Evolutionary conservation across 2,329 filamentous ascomycete genomes (phyloP).

Genomic region (Juglanconis oblonga): DNA sequence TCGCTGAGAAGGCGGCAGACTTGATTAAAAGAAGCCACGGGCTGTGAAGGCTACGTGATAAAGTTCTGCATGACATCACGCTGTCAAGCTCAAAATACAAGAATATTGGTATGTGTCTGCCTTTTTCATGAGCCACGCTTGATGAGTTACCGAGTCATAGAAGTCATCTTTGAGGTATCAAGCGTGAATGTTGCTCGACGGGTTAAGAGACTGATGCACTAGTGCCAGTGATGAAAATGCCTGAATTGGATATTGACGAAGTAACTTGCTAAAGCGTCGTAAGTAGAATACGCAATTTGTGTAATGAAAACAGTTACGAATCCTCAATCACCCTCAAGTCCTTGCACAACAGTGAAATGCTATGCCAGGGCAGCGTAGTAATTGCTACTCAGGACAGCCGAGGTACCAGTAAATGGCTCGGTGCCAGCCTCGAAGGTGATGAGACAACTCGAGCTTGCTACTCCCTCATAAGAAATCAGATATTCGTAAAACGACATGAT

Average conservation of each 20-base stretch:
- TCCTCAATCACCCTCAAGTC: not conserved
- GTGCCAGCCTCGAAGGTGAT: slow-evolving; percentile 52
- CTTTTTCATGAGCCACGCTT: too few species aligned
- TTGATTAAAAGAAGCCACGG: not conserved
- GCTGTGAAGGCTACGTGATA: not conserved
- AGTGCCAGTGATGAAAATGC: too few species aligned
- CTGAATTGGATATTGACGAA: too few species aligned
- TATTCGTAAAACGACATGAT: slow-evolving; percentile 56
- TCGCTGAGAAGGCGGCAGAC: slow-evolving; percentile 4
- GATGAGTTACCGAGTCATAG: too few species aligned
- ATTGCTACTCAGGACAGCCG: slow-evolving; percentile 23
- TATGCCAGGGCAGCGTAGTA: slow-evolving; percentile 11
- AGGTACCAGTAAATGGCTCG: slow-evolving; percentile 51
- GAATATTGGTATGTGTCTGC: too few species aligned
- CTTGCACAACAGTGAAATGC: not conserved
- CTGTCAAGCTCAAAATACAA: too few species aligned
- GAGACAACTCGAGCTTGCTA: slow-evolving; percentile 48
- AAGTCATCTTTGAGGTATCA: too few species aligned
- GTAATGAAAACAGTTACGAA: not conserved
- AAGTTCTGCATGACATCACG: too few species aligned
- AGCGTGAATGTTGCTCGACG: too few species aligned
- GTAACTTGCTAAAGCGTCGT: too few species aligned
- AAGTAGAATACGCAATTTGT: not conserved
- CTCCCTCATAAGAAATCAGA: slow-evolving; percentile 45
- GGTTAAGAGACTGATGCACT: too few species aligned